Evolutionary conservation across 2,329 filamentous ascomycete species (phyloP).

Genomic region (Trichoderma asperellum): DNA sequence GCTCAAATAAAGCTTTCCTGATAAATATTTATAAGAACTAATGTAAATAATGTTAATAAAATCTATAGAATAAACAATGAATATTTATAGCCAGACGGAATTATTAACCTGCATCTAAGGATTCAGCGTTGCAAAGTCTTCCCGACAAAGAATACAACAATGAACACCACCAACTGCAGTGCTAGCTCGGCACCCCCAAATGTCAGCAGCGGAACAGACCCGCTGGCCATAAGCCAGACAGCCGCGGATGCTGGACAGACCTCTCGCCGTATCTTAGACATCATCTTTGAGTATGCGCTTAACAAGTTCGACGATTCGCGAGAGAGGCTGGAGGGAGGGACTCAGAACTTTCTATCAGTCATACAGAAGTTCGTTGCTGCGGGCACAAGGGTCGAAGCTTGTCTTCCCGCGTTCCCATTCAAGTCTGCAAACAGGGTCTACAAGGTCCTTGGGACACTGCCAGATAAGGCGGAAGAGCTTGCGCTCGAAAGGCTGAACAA

Average conservation of each 20-base stretch:
- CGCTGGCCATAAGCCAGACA: neutral
- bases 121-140: neutral
- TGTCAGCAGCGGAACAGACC: neutral
- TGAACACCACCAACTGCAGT: neutral
- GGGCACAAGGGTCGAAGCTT: conserved; percentile 32
- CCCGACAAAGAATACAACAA: neutral
- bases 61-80: neutral
- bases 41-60: neutral
- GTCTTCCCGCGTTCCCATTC: conserved; percentile 41
- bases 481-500: conserved; percentile 36
- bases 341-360: conserved; percentile 33
- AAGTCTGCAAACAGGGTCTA: conserved; percentile 42
- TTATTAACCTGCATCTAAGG: neutral
- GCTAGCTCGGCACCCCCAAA: neutral
- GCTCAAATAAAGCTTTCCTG: neutral
- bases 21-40: neutral
- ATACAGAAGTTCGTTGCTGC: conserved; percentile 35
- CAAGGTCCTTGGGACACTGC: conserved; percentile 39
- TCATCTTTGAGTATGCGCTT: conserved; percentile 37
- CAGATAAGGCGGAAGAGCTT: conserved; percentile 41
- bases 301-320: conserved; percentile 37
- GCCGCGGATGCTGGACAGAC: neutral
- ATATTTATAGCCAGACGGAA: neutral
- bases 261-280: conserved; percentile 33
- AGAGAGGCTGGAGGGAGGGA: conserved; percentile 30